A percentile compares a stretch with the other conserved stretches of the same genome.
Conservation (phyloP, 192 early-diverging fungal species). For the Podila horticola region DNA sequence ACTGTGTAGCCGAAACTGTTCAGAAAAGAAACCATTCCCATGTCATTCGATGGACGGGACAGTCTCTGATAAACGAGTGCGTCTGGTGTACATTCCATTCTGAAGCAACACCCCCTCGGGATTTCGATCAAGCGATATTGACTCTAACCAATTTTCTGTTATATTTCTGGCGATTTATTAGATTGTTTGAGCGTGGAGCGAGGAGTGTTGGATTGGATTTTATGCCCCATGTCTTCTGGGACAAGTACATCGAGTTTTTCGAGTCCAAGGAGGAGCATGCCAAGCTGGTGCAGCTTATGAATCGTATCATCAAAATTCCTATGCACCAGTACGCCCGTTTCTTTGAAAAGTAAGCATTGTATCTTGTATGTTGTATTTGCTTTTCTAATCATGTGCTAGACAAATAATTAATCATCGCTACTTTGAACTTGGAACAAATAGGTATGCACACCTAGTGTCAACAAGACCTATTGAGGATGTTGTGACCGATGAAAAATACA, state of each 20-base stretch:
- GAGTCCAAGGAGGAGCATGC: constrained; percentile 54
- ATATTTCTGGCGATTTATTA: constrained; percentile 30
- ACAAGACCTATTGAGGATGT: constrained; percentile 66
- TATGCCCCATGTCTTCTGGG: constrained; percentile 73
- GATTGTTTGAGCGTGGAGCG: constrained; percentile 76
- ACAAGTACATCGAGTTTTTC: constrained; percentile 66
- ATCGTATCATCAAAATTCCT: constrained; percentile 74
- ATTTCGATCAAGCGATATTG: too few relatives aligned
- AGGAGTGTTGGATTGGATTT: constrained; percentile 73
- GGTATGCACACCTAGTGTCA: constrained; percentile 64
- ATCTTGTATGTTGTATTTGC: neutral
- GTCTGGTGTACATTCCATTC: constrained; percentile 1
- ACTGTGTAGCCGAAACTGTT: too few relatives aligned
- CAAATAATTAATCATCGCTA: neutral
- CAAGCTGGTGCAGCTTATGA: constrained; percentile 63
- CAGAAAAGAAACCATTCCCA: too few relatives aligned
- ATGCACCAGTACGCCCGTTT: constrained; percentile 79
- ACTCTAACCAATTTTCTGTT: constrained; percentile 26
- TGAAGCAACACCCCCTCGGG: neutral
- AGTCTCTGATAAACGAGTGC: neutral
- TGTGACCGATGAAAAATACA: constrained; percentile 58
- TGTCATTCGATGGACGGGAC: constrained; percentile 3
- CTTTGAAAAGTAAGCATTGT: constrained; percentile 69
- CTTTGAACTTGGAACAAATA: constrained; percentile 4
- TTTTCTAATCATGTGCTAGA: too few relatives aligned